phyloP scores from a whole-genome alignment of 176 grass and related monocot genomes.

The Aegilops speltoides region DNA sequence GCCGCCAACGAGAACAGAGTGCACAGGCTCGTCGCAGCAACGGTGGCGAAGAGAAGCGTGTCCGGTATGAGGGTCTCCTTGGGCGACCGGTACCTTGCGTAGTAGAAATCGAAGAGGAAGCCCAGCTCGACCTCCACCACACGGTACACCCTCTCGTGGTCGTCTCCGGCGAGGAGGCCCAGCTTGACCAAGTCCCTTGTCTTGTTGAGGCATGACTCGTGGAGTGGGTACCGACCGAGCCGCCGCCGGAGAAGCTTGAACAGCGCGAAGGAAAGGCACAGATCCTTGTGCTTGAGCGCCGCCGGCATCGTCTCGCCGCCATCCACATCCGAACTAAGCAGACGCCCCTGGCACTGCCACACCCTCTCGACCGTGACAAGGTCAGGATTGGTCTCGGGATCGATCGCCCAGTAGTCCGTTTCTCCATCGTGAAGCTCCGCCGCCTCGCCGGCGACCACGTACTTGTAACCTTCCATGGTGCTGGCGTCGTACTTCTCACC shows the following conservation, averaged over 20 bases:
- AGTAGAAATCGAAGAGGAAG: constrained; percentile 26
- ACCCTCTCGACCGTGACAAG: background rate
- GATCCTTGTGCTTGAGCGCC: background rate
- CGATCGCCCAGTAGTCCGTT: background rate
- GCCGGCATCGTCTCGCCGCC: no score
- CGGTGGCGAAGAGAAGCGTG: background rate
- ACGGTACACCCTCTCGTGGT: background rate
- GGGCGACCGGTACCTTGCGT: constrained; percentile 14
- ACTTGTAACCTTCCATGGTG: background rate
- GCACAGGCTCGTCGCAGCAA: background rate
- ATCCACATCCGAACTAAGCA: background rate
- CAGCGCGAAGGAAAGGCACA: no score
- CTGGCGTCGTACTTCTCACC: background rate
- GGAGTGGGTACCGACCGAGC: no score
- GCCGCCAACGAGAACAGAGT: background rate
- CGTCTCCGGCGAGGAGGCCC: background rate
- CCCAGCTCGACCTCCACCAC: constrained; percentile 21
- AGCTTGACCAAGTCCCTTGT: background rate
- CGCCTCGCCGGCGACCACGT: background rate
- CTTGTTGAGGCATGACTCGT: background rate
- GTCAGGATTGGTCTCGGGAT: background rate
- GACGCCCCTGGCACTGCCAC: background rate
- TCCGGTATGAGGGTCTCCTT: background rate
- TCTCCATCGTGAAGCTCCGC: background rate
- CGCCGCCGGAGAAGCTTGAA: no score